These are phyloP conservation scores for Neurospora hispaniola DNA, from an alignment of 495 filamentous ascomycete genomes.

Conservation along the genomic window DNA sequence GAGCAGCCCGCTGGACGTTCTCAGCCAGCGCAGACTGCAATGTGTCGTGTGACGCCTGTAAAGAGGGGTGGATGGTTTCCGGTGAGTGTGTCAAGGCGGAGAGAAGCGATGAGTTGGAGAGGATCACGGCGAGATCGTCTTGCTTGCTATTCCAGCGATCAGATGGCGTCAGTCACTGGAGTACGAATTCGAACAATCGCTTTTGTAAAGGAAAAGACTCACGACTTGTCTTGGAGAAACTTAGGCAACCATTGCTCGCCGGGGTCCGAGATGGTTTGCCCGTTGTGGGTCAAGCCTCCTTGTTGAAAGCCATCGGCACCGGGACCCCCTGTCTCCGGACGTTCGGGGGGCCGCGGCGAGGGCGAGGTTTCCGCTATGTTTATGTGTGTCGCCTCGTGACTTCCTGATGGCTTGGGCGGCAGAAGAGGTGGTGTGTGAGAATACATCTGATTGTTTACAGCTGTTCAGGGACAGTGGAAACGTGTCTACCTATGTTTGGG, in stretches of 20 bases:
- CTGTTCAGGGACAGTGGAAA: neutral
- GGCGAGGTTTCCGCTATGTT: constrained; percentile 42
- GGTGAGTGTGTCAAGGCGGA: constrained; percentile 54
- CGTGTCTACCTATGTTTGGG: neutral
- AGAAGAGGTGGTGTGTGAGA: constrained; percentile 53
- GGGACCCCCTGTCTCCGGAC: constrained; percentile 19
- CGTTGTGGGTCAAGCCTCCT: constrained; percentile 8
- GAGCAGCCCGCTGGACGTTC: constrained; percentile 57
- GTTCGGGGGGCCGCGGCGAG: constrained; percentile 31
- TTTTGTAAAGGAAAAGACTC: constrained; percentile 15
- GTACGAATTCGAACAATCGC: neutral
- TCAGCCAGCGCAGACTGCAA: constrained; percentile 52
- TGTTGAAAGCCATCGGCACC: constrained; percentile 12
- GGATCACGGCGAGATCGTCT: constrained; percentile 59
- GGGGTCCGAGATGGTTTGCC: constrained; percentile 30
- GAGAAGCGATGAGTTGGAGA: constrained; percentile 48
- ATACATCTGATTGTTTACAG: constrained; percentile 14
- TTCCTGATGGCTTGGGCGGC: constrained; percentile 56
- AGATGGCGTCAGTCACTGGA: neutral
- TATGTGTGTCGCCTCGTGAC: constrained; percentile 57
- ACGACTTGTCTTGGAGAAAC: constrained; percentile 67
- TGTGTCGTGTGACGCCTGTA: constrained; percentile 39
- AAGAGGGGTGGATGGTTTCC: constrained; percentile 55
- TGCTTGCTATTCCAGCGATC: constrained; percentile 27
- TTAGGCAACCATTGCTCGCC: constrained; percentile 58